These are phyloP conservation scores for Ilex aquifolium DNA, from an alignment of 257 asterid genomes.

Conservation along the genomic window DNA sequence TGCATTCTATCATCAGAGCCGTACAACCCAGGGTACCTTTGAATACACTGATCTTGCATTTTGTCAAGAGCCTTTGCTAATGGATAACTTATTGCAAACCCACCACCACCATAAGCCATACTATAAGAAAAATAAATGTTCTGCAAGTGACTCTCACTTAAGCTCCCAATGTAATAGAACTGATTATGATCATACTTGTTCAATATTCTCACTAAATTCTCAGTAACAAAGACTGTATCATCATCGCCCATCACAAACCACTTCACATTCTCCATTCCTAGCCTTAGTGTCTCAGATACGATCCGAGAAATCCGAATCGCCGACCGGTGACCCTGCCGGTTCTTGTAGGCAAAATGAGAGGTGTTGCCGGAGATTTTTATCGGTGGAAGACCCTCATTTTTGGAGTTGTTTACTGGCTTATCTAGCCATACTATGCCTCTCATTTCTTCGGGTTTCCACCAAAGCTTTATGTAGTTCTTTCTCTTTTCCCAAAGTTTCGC, in stretches of 20 bases:
- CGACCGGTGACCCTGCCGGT: conserved; percentile 54
- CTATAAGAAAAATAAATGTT: conserved; percentile 65
- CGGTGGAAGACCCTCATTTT: conserved; percentile 43
- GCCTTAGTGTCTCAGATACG: conserved; percentile 67
- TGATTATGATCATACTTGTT: conserved; percentile 62
- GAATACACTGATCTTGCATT: conserved; percentile 76
- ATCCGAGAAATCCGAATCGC: conserved; percentile 74
- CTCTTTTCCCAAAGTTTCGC: conserved; percentile 52
- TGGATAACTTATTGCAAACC: conserved; percentile 84
- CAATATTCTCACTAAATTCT: conserved; percentile 60
- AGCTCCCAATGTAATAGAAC: conserved; percentile 67
- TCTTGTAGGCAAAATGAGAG: conserved; percentile 40
- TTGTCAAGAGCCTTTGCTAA: conserved; percentile 66
- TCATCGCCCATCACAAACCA: conserved; percentile 97
- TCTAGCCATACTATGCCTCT: conserved; percentile 82
- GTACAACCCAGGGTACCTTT: conserved; percentile 61
- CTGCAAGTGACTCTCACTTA: conserved; percentile 76
- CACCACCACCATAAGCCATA: conserved; percentile 94
- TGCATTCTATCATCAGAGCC: conserved; percentile 85
- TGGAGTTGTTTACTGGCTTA: conserved; percentile 13
- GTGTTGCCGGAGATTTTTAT: conserved; percentile 53
- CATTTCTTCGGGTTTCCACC: conserved; percentile 66
- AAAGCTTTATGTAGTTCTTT: conserved; percentile 60
- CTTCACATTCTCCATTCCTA: conserved; percentile 52
- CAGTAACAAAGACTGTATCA: conserved; percentile 71